Conservation (phyloP, 2,329 filamentous ascomycete genomes). For the Penicillium sp. region DNA sequence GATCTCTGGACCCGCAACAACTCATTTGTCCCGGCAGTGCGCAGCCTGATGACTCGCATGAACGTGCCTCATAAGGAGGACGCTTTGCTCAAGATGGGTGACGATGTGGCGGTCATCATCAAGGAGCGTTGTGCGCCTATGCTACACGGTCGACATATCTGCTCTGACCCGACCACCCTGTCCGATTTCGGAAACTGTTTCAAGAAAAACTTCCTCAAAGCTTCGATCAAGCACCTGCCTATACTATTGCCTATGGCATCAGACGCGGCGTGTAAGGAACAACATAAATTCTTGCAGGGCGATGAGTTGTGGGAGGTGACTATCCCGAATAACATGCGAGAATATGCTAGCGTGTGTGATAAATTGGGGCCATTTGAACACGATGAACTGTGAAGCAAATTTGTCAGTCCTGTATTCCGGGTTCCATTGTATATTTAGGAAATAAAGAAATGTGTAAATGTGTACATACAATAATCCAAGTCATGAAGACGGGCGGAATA, state of each 20-base stretch:
- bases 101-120: constrained; percentile 36
- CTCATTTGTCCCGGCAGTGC: constrained; percentile 37
- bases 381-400: constrained; percentile 16
- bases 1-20: constrained; percentile 40
- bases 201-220: constrained; percentile 34
- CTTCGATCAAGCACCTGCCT: constrained; percentile 31
- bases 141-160: constrained; percentile 33
- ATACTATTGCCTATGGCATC: constrained; percentile 32
- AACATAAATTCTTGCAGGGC: constrained; percentile 30
- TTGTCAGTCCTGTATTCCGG: not conserved
- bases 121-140: constrained; percentile 32
- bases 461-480: not conserved
- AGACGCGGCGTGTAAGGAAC: constrained; percentile 31
- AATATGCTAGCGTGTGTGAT: constrained; percentile 34
- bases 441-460: not conserved
- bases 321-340: constrained; percentile 36
- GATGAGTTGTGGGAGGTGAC: constrained; percentile 35
- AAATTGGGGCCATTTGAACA: constrained; percentile 21
- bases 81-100: constrained; percentile 33
- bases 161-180: constrained; percentile 31
- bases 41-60: constrained; percentile 31
- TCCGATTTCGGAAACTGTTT: constrained; percentile 37
- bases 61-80: constrained; percentile 32
- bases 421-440: not conserved
- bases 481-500: not conserved